phyloP scores from a whole-genome alignment of 306 rosid genomes.

The Prunus salicina region DNA sequence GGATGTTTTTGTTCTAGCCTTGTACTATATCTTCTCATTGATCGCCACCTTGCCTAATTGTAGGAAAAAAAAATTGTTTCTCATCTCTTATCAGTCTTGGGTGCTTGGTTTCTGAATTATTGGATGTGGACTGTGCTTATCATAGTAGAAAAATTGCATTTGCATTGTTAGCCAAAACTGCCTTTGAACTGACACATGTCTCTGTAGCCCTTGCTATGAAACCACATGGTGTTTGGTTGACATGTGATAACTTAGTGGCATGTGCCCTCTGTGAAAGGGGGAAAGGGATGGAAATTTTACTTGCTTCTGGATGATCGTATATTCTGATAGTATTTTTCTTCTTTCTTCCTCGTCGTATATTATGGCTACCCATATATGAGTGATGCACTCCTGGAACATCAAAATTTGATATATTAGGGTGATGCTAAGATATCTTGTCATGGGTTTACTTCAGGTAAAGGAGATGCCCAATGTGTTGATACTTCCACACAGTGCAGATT shows the following conservation, averaged over 20 bases:
- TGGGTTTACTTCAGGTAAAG: constrained; percentile 69
- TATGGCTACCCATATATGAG: background rate
- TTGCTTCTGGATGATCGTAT: background rate
- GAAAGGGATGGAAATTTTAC: background rate
- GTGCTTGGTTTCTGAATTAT: background rate
- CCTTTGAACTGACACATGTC: background rate
- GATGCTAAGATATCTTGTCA: constrained; percentile 8
- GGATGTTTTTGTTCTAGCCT: background rate
- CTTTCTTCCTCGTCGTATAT: background rate
- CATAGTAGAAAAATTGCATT: background rate
- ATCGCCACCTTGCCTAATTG: background rate
- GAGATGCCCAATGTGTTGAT: constrained; percentile 99
- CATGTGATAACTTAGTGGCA: background rate
- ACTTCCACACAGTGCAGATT: constrained; percentile 99
- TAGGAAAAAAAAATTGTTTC: background rate
- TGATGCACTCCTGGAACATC: background rate
- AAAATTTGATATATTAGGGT: background rate
- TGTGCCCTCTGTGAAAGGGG: background rate
- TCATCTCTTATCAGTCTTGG: background rate
- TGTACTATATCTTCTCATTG: background rate
- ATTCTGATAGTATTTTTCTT: background rate
- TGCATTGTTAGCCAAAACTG: background rate
- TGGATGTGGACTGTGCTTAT: background rate
- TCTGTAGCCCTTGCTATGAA: background rate
- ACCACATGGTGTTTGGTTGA: background rate